A percentile compares a stretch with the other conserved stretches of the same genome.
Evolutionary conservation across 2,329 filamentous ascomycete genomes (phyloP).

Genomic region (Microsporum audouinii): DNA sequence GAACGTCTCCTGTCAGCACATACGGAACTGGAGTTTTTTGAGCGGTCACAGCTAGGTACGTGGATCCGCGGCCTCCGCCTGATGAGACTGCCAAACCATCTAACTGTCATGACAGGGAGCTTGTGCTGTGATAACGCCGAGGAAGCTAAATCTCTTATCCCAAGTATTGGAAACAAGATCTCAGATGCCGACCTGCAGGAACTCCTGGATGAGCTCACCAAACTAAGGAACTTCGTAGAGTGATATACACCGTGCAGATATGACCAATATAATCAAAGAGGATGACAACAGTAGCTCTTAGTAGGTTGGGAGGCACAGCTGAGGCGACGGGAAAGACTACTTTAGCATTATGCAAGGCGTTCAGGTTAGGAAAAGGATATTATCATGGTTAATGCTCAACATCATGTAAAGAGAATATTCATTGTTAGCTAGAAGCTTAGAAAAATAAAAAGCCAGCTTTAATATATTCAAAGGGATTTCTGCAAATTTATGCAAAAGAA

Average conservation of each 20-base stretch:
- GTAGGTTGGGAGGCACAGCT: not conserved
- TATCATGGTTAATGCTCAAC: not conserved
- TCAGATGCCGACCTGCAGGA: constrained; percentile 78
- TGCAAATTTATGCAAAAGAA: not conserved
- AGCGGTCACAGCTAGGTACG: constrained; percentile 80
- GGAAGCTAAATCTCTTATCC: constrained; percentile 92
- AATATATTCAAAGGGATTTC: not conserved
- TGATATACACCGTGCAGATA: constrained; percentile 11
- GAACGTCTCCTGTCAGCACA: constrained; percentile 73
- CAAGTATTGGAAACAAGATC: constrained; percentile 79
- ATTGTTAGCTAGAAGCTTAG: not conserved
- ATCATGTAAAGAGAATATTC: not conserved
- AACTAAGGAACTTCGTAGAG: constrained; percentile 49
- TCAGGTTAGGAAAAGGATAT: not conserved
- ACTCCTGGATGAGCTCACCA: constrained; percentile 79
- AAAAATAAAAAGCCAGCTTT: not conserved
- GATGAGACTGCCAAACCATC: not conserved
- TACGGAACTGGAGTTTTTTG: constrained; percentile 72
- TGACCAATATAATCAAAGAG: not conserved
- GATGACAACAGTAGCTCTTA: not conserved
- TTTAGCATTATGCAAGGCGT: not conserved
- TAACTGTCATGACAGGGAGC: constrained; percentile 49
- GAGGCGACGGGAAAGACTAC: not conserved
- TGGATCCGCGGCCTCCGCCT: constrained; percentile 7
- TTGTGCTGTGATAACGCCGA: constrained; percentile 86